These are phyloP conservation scores for Medicago arabica DNA, from an alignment of 306 rosid genomes.

Conservation along the genomic window DNA sequence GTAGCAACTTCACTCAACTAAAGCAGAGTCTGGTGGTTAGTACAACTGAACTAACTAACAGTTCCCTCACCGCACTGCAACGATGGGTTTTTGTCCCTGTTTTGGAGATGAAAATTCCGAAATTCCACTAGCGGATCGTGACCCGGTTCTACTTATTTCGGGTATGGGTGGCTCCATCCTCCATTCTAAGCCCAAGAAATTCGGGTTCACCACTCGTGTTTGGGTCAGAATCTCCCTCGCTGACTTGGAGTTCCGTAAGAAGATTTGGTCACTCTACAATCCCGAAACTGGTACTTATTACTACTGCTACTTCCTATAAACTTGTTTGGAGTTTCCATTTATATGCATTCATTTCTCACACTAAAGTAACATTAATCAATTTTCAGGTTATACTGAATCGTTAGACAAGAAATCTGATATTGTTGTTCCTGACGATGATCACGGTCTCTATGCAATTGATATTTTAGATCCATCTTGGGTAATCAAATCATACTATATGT, in stretches of 20 bases:
- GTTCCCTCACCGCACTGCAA: background rate
- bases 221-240: slow-evolving; percentile 89
- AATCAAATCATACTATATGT: background rate
- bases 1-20: background rate
- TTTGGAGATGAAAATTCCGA: slow-evolving; percentile 52
- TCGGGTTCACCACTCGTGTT: slow-evolving; percentile 78
- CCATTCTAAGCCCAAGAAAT: slow-evolving; percentile 59
- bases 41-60: background rate
- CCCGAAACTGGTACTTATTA: slow-evolving; percentile 69
- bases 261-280: slow-evolving; percentile 77
- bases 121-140: slow-evolving; percentile 46
- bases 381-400: slow-evolving; percentile 77
- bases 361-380: background rate
- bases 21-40: background rate
- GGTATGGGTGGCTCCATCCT: slow-evolving; percentile 95
- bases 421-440: slow-evolving; percentile 78
- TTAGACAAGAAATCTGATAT: slow-evolving; percentile 62
- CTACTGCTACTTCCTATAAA: background rate
- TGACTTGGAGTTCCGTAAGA: slow-evolving; percentile 75
- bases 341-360: background rate
- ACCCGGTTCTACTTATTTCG: slow-evolving; percentile 82
- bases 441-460: slow-evolving; percentile 91
- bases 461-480: slow-evolving; percentile 85
- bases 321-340: background rate
- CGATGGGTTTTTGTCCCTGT: slow-evolving; percentile 54